phyloP scores from a whole-genome alignment of 805 yeast species.

The Metschnikowia arizonensis region DNA sequence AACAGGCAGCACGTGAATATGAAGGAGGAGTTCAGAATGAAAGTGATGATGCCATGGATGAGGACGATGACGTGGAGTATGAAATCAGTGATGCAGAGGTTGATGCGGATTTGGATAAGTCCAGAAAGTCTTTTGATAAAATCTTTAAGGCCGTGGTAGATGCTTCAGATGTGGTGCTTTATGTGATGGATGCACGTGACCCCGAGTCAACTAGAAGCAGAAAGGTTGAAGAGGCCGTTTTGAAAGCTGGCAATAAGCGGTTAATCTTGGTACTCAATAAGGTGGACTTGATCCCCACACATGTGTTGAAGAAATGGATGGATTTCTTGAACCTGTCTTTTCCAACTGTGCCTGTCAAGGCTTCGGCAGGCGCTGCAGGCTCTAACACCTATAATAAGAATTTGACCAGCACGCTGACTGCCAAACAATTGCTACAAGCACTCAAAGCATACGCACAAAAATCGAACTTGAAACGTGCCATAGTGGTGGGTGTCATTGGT shows the following conservation, averaged over 20 bases:
- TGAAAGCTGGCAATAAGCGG: conserved; percentile 76
- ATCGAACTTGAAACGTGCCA: conserved; percentile 81
- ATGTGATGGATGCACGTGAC: conserved; percentile 96
- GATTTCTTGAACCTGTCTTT: conserved; percentile 71
- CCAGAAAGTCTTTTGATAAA: conserved; percentile 89
- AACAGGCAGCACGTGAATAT: conserved; percentile 74
- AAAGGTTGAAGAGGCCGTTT: conserved; percentile 84
- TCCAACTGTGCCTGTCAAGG: conserved; percentile 88
- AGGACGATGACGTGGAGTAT: conserved; percentile 42
- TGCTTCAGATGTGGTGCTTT: conserved; percentile 82
- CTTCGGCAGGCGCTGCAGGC: conserved; percentile 70
- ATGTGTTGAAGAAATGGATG: conserved; percentile 80
- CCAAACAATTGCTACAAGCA: conserved; percentile 69
- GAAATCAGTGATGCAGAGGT: conserved; percentile 42
- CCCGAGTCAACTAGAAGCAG: conserved; percentile 93
- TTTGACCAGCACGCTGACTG: conserved; percentile 66
- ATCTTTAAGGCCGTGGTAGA: conserved; percentile 91
- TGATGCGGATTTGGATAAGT: conserved; percentile 57
- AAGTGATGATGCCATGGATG: conserved; percentile 28
- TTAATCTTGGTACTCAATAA: conserved; percentile 84
- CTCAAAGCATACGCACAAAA: conserved; percentile 82
- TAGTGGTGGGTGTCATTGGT: conserved; percentile 93
- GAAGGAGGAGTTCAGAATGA: conserved; percentile 47
- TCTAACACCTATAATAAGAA: conserved; percentile 67
- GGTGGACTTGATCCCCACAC: conserved; percentile 87